Conservation (phyloP, 2,329 filamentous ascomycete genomes). For the Cordyceps tenuipes region DNA sequence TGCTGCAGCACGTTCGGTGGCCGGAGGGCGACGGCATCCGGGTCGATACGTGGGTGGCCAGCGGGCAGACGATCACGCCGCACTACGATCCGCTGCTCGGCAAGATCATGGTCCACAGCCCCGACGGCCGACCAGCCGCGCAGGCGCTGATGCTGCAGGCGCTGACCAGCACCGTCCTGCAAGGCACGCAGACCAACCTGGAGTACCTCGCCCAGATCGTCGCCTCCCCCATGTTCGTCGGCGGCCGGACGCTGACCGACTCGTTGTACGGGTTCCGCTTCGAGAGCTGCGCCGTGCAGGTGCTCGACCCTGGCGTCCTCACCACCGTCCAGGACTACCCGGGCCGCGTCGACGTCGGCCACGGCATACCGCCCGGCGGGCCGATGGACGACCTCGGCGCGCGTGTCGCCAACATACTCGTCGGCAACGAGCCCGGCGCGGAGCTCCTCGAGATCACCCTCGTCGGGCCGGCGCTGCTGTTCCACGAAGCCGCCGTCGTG, state of each 20-base stretch:
- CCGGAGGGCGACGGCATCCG: slow-evolving; percentile 38
- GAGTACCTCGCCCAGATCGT: slow-evolving; percentile 46
- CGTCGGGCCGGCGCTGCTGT: slow-evolving; percentile 49
- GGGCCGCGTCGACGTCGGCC: slow-evolving; percentile 45
- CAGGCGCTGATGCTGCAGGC: slow-evolving; percentile 35
- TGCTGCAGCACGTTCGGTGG: slow-evolving; percentile 49
- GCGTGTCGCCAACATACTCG: slow-evolving; percentile 50
- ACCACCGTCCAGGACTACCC: slow-evolving; percentile 52
- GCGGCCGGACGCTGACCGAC: slow-evolving; percentile 47
- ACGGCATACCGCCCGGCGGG: slow-evolving; percentile 50
- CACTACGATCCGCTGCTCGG: slow-evolving; percentile 51
- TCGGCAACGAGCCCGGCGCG: slow-evolving; percentile 42
- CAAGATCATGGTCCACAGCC: slow-evolving; percentile 48
- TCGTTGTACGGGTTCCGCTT: slow-evolving; percentile 46
- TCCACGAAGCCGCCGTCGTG: slow-evolving; percentile 45
- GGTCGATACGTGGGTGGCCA: slow-evolving; percentile 56
- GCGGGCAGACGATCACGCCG: slow-evolving; percentile 47
- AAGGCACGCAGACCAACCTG: slow-evolving; percentile 45
- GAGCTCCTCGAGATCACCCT: slow-evolving; percentile 54
- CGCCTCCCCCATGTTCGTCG: slow-evolving; percentile 32
- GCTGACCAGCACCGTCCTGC: slow-evolving; percentile 36
- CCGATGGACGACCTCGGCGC: slow-evolving; percentile 54
- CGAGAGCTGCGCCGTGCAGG: slow-evolving; percentile 42
- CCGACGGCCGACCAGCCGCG: slow-evolving; percentile 26
- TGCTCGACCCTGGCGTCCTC: slow-evolving; percentile 47